Percentiles rank a stretch among this genome's conserved stretches.
Evolutionary conservation across 2,329 filamentous ascomycete genomes (phyloP).

Genomic region (Xylaria sp.): DNA sequence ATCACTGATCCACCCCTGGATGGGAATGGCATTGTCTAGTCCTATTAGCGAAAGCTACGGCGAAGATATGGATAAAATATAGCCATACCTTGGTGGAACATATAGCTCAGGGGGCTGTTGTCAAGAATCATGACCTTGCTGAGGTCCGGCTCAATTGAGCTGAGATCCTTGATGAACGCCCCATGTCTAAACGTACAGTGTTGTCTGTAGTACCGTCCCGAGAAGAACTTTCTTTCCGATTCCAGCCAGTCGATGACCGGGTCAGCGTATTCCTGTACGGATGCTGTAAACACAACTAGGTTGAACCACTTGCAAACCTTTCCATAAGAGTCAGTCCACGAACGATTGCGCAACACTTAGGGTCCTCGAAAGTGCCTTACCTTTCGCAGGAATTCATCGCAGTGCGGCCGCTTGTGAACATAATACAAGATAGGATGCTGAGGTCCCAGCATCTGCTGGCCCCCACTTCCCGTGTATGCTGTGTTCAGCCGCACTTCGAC

Average conservation of each 20-base stretch:
- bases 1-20: constrained; percentile 99
- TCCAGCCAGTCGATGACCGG: constrained; percentile 99
- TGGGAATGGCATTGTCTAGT: constrained; percentile 96
- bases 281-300: constrained; percentile 94
- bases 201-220: constrained; percentile 91
- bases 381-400: constrained; percentile 93
- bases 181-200: constrained; percentile 96
- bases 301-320: constrained; percentile 98
- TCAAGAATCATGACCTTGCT: constrained; percentile 99
- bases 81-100: constrained; percentile 91
- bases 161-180: constrained; percentile 97
- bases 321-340: constrained; percentile 39
- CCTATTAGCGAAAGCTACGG: constrained; percentile 35
- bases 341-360: constrained; percentile 1
- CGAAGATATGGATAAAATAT: constrained; percentile 8
- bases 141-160: constrained; percentile 93
- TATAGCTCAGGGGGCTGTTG: constrained; percentile 97
- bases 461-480: constrained; percentile 72
- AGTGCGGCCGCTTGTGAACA: constrained; percentile 96
- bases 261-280: constrained; percentile 97
- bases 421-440: constrained; percentile 98
- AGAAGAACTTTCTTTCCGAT: constrained; percentile 95
- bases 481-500: constrained; percentile 92
- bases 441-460: constrained; percentile 75
- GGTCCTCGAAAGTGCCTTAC: constrained; percentile 55